A percentile compares a stretch with the other conserved stretches of the same genome.
Evolutionary conservation across 495 filamentous ascomycete genomes (phyloP).

Genomic region (Hypoxylon fragiforme): DNA sequence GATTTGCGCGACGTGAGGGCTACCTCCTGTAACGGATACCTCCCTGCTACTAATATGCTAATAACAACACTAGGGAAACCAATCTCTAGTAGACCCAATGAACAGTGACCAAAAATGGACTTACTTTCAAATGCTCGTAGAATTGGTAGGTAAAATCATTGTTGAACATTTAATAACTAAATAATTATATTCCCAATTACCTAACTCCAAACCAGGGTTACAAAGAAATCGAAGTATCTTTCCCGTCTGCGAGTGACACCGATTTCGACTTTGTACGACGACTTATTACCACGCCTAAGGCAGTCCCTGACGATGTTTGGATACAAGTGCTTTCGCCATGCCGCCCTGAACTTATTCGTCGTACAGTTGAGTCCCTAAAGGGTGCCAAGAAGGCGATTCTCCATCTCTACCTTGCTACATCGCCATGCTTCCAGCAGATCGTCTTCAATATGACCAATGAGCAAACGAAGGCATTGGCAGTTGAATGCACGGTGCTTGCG

Average conservation of each 20-base stretch:
- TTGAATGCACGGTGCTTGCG: not conserved
- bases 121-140: not conserved
- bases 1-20: not conserved
- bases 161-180: not conserved
- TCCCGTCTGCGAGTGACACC: not conserved
- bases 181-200: no score
- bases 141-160: not conserved
- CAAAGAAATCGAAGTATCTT: not conserved
- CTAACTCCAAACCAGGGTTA: not conserved
- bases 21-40: not conserved
- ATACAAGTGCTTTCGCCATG: slow-evolving; percentile 83
- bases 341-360: slow-evolving; percentile 74
- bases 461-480: not conserved
- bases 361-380: slow-evolving; percentile 74
- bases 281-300: slow-evolving; percentile 58
- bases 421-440: slow-evolving; percentile 73
- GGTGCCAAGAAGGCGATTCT: slow-evolving; percentile 83
- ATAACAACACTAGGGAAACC: not conserved
- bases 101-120: not conserved
- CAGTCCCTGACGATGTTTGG: slow-evolving; percentile 82
- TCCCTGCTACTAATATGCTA: not conserved
- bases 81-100: not conserved
- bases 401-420: slow-evolving; percentile 83
- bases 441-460: slow-evolving; percentile 54
- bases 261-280: not conserved